These are phyloP conservation scores for Backusella mclennaniae DNA, from an alignment of 192 early-diverging fungal species.

Conservation along the genomic window DNA sequence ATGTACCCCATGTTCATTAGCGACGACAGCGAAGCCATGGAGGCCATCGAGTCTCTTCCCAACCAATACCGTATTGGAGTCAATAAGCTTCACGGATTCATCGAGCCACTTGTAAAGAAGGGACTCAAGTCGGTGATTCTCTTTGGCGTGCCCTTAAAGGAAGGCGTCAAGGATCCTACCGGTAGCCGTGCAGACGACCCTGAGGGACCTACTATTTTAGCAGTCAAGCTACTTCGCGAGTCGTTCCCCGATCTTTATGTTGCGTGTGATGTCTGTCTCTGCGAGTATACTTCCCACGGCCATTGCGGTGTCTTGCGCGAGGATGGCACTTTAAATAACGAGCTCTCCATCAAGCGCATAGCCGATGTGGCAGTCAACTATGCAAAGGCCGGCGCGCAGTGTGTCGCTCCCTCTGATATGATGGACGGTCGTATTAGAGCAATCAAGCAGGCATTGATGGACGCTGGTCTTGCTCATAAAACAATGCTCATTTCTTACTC, in stretches of 20 bases:
- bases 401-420: constrained; percentile 96
- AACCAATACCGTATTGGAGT: constrained; percentile 85
- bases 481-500: constrained; percentile 94
- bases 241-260: constrained; percentile 81
- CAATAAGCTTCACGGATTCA: constrained; percentile 68
- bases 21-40: constrained; percentile 73
- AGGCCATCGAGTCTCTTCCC: constrained; percentile 81
- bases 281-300: constrained; percentile 95
- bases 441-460: constrained; percentile 84
- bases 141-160: constrained; percentile 87
- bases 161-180: constrained; percentile 70
- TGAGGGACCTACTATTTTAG: constrained; percentile 80
- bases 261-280: constrained; percentile 95
- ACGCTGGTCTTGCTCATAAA: constrained; percentile 71
- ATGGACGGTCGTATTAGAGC: constrained; percentile 94
- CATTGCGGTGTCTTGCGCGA: constrained; percentile 85
- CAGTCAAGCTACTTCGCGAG: constrained; percentile 72
- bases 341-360: constrained; percentile 69
- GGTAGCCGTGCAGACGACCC: constrained; percentile 85
- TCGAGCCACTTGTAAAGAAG: constrained; percentile 83
- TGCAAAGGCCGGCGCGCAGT: constrained; percentile 88
- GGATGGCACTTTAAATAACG: constrained; percentile 87
- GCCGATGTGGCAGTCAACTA: constrained; percentile 85
- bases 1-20: constrained; percentile 96
- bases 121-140: constrained; percentile 86